phyloP scores from a whole-genome alignment of 208 protist genomes.

The Crithidia acanthocephali region DNA sequence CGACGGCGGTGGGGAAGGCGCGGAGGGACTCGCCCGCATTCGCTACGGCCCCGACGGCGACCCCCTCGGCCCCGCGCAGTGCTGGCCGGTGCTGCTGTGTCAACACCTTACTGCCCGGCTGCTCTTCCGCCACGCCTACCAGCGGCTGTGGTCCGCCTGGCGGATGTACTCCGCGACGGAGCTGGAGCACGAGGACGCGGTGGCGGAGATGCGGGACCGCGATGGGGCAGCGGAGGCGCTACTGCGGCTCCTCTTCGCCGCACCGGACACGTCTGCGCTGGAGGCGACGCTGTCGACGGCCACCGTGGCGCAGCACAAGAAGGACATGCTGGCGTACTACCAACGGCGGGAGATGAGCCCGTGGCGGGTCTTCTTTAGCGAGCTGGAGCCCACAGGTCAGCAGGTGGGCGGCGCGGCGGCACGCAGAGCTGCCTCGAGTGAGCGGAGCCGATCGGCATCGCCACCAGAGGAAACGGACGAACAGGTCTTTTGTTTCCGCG shows the following conservation, averaged over 20 bases:
- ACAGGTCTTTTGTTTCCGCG: conserved; percentile 10
- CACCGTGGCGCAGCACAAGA: conserved; percentile 4
- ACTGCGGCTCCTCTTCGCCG: conserved; percentile 25
- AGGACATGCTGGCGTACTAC: conserved; percentile 42
- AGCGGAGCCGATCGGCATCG: not conserved
- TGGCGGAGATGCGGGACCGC: conserved; percentile 31
- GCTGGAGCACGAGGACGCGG: conserved; percentile 43
- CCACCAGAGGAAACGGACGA: conserved; percentile 5
- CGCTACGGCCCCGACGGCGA: conserved; percentile 23
- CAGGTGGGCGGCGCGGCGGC: not conserved
- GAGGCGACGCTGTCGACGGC: not conserved
- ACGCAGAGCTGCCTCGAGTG: not conserved
- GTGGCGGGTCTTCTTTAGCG: conserved; percentile 57
- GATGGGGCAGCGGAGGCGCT: conserved; percentile 40
- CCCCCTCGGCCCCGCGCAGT: conserved; percentile 15
- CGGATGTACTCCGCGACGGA: conserved; percentile 50
- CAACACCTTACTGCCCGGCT: conserved; percentile 52
- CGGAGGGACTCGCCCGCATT: not conserved
- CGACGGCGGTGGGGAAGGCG: not conserved
- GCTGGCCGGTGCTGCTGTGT: conserved; percentile 44
- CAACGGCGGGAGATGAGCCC: conserved; percentile 43
- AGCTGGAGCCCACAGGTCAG: conserved; percentile 27
- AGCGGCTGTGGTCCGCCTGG: conserved; percentile 60
- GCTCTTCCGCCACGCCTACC: conserved; percentile 47
- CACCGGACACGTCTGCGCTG: not conserved